Conservation (phyloP, 2,329 filamentous ascomycete genomes). For the Aspergillus novofumigatus region DNA sequence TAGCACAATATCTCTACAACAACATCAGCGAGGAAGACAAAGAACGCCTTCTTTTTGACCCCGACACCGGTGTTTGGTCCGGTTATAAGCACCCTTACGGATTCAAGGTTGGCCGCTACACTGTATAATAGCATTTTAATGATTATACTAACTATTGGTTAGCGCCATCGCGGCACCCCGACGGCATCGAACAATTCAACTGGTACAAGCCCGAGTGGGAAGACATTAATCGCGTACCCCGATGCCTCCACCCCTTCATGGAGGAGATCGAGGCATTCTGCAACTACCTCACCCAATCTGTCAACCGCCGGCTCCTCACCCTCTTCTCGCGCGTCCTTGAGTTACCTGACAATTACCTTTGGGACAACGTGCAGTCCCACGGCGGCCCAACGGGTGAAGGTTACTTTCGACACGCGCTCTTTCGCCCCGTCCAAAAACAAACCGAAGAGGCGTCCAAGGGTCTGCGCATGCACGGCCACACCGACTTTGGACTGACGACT, state of each 20-base stretch:
- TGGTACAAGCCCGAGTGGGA: conserved; percentile 49
- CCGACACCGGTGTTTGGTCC: too few species aligned
- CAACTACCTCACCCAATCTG: conserved; percentile 47
- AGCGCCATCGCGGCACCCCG: conserved; percentile 42
- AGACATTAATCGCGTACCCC: conserved; percentile 38
- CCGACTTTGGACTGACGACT: conserved; percentile 47
- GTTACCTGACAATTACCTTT: conserved; percentile 26
- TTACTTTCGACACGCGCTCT: too few species aligned
- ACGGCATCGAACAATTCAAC: conserved; percentile 54
- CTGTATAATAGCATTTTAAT: too few species aligned
- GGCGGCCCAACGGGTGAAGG: too few species aligned
- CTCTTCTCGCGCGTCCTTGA: conserved; percentile 45
- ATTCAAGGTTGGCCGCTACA: too few species aligned
- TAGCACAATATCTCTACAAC: too few species aligned
- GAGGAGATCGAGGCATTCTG: conserved; percentile 33
- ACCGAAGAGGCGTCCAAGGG: conserved; percentile 35
- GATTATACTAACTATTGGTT: conserved; percentile 20
- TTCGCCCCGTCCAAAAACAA: conserved; percentile 21
- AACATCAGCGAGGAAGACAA: too few species aligned
- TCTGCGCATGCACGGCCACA: conserved; percentile 45
- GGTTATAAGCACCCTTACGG: too few species aligned
- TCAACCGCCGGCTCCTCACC: conserved; percentile 42
- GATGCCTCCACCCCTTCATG: conserved; percentile 36
- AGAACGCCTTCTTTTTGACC: too few species aligned
- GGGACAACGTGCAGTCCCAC: too few species aligned